Evolutionary conservation across 805 yeast species (phyloP).

Genomic region (Lachancea thermotolerans): DNA sequence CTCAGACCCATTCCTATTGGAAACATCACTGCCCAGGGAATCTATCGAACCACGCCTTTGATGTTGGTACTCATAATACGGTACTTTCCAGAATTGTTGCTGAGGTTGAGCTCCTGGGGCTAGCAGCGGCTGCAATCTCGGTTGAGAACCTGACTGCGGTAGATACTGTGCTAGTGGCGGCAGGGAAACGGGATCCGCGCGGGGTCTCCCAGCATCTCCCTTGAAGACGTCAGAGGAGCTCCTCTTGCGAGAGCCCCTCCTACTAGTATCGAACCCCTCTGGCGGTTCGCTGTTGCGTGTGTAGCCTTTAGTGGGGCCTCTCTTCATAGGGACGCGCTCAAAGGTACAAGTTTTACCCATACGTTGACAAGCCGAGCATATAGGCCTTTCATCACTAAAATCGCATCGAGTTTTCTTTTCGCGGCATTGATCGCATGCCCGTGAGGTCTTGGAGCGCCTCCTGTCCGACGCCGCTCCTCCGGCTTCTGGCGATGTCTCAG

Average conservation of each 20-base stretch:
- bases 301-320: constrained; percentile 77
- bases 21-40: constrained; percentile 26
- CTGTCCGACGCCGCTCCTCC: constrained; percentile 22
- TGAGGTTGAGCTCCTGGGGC: constrained; percentile 9
- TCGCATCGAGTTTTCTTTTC: constrained; percentile 68
- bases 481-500: background rate
- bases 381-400: constrained; percentile 42
- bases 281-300: constrained; percentile 26
- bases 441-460: constrained; percentile 63
- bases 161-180: constrained; percentile 31
- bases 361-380: constrained; percentile 62
- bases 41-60: constrained; percentile 30
- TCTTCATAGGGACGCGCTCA: constrained; percentile 62
- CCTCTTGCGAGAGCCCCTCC: constrained; percentile 6
- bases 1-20: constrained; percentile 8
- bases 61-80: constrained; percentile 29
- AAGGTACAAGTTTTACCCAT: constrained; percentile 58
- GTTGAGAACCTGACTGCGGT: constrained; percentile 12
- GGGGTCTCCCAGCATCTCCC: constrained; percentile 3
- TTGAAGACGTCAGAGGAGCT: constrained; percentile 4
- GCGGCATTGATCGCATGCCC: constrained; percentile 80
- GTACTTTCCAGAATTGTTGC: constrained; percentile 34
- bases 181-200: constrained; percentile 19
- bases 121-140: background rate
- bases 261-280: constrained; percentile 1